Evolutionary conservation across 331 rosid species (phyloP).

Genomic region (Quercus lobata): DNA sequence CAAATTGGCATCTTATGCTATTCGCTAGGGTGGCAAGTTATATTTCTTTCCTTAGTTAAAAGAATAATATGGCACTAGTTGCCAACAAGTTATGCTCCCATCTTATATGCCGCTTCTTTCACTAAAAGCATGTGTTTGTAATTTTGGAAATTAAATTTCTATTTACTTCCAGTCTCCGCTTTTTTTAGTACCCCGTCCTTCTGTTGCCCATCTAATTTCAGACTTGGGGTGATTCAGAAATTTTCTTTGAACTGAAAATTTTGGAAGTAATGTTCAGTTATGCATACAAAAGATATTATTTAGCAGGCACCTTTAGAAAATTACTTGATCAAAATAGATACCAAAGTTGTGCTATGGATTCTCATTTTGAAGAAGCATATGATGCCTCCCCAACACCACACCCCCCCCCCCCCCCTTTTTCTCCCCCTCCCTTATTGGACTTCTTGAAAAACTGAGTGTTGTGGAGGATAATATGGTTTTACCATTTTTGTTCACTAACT

Average conservation of each 20-base stretch:
- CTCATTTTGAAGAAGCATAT: background rate
- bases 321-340: background rate
- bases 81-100: background rate
- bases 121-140: background rate
- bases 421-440: background rate
- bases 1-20: too few species aligned
- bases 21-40: too few species aligned
- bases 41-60: too few species aligned
- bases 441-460: background rate
- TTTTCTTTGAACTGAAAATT: background rate
- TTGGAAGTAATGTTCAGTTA: background rate
- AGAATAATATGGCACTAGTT: background rate
- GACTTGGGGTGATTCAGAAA: background rate
- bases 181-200: background rate
- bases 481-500: constrained; percentile 25
- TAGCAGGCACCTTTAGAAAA: background rate
- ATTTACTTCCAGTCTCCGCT: background rate
- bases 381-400: background rate
- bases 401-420: too few species aligned
- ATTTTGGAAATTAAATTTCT: background rate
- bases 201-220: background rate
- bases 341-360: background rate
- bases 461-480: background rate
- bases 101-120: background rate
- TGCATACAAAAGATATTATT: background rate